Conservation (phyloP, 331 rosid genomes). For the Cucumis variabilis region DNA sequence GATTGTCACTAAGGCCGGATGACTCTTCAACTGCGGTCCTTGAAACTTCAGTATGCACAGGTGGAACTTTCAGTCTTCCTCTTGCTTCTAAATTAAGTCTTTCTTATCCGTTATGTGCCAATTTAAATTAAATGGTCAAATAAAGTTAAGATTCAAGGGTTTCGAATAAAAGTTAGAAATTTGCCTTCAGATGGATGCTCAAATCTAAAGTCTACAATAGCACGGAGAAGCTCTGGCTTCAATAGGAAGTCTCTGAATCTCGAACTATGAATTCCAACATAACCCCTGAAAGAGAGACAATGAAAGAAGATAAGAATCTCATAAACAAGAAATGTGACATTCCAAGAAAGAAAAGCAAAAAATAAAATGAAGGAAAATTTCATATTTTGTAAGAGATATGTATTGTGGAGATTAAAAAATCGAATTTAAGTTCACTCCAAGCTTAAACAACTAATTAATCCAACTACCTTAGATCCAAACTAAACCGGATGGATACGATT, state of each 20-base stretch:
- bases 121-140: neutral
- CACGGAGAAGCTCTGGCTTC: constrained; percentile 98
- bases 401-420: neutral
- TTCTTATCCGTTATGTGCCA: no score
- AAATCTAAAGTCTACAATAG: constrained; percentile 96
- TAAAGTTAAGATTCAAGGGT: neutral
- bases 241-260: constrained; percentile 99
- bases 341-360: no score
- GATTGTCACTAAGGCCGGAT: constrained; percentile 41
- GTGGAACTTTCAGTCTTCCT: constrained; percentile 45
- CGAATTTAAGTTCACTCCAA: neutral
- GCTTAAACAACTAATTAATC: neutral
- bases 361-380: no score
- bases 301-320: constrained; percentile 18
- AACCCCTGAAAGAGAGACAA: constrained; percentile 65
- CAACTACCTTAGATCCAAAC: neutral
- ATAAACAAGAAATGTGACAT: no score
- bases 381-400: neutral
- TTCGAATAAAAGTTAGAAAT: no score
- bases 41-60: constrained; percentile 40
- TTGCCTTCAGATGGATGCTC: no score
- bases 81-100: no score
- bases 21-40: constrained; percentile 42
- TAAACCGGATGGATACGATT: neutral
- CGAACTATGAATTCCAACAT: constrained; percentile 98